phyloP scores from a whole-genome alignment of 2,329 filamentous ascomycete genomes.

The Aureobasidium sp. region DNA sequence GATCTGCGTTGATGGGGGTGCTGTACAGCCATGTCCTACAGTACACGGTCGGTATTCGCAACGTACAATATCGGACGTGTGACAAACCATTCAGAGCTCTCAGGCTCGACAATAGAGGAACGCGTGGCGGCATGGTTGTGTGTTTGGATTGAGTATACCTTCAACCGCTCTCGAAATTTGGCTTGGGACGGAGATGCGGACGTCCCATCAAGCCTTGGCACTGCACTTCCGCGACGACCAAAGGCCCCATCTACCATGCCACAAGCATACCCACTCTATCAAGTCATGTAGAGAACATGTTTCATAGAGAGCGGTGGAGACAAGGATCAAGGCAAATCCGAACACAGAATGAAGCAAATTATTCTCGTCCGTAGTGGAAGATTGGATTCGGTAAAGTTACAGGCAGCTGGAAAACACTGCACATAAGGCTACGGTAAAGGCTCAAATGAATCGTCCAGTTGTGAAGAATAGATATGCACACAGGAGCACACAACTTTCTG shows the following conservation, averaged over 20 bases:
- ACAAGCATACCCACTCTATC: too few species aligned
- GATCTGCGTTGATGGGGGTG: constrained; percentile 10
- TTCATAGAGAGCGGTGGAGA: too few species aligned
- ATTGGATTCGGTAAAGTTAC: too few species aligned
- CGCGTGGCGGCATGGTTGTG: constrained; percentile 38
- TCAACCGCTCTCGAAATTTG: neutral
- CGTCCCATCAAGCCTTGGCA: too few species aligned
- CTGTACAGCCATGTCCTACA: constrained; percentile 4
- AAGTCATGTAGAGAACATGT: too few species aligned
- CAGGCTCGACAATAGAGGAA: constrained; percentile 36
- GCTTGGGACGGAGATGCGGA: neutral
- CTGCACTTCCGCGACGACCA: neutral
- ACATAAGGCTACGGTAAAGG: too few species aligned
- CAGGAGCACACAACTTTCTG: neutral
- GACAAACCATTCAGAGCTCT: constrained; percentile 30
- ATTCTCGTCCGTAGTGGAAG: too few species aligned
- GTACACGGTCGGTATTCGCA: neutral
- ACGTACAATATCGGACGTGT: neutral
- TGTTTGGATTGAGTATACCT: neutral
- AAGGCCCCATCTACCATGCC: neutral
- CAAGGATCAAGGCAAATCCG: too few species aligned
- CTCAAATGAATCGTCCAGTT: too few species aligned
- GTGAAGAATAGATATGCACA: neutral
- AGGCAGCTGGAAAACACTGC: too few species aligned
- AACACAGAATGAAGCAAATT: too few species aligned